Evolutionary conservation across 148 eudicot genomes (phyloP).

Genomic region (Fagopyrum homotropicum): DNA sequence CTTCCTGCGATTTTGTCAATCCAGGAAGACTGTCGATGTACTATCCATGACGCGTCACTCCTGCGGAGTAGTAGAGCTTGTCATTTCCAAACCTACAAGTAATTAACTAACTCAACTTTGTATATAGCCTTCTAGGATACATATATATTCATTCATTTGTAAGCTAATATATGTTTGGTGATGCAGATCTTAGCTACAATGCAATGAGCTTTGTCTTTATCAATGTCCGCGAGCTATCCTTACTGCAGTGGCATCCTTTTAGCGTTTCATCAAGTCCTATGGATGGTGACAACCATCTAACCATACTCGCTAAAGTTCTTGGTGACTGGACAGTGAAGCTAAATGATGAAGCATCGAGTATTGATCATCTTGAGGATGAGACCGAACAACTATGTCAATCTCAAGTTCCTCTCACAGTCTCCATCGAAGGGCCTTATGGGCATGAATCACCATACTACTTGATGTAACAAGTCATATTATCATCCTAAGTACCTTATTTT

Average conservation of each 20-base stretch:
- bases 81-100: constrained; percentile 73
- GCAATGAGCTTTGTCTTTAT: constrained; percentile 80
- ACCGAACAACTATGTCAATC: neutral
- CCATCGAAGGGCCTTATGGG: constrained; percentile 2
- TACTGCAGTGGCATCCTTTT: constrained; percentile 87
- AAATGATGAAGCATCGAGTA: constrained; percentile 4
- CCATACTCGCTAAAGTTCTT: constrained; percentile 61
- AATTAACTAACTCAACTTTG: constrained; percentile 5
- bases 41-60: constrained; percentile 69
- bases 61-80: constrained; percentile 67
- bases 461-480: neutral
- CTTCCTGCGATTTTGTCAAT: constrained; percentile 38
- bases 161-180: neutral
- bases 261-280: constrained; percentile 84
- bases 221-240: constrained; percentile 71
- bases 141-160: neutral
- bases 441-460: neutral
- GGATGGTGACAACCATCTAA: constrained; percentile 58
- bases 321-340: constrained; percentile 62
- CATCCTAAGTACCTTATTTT: too few relatives aligned
- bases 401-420: neutral
- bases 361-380: neutral
- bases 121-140: neutral
- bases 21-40: constrained; percentile 48
- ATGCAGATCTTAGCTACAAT: constrained; percentile 62